phyloP scores from a whole-genome alignment of 78 protist genomes.

The Dictyostelium intermedium region DNA sequence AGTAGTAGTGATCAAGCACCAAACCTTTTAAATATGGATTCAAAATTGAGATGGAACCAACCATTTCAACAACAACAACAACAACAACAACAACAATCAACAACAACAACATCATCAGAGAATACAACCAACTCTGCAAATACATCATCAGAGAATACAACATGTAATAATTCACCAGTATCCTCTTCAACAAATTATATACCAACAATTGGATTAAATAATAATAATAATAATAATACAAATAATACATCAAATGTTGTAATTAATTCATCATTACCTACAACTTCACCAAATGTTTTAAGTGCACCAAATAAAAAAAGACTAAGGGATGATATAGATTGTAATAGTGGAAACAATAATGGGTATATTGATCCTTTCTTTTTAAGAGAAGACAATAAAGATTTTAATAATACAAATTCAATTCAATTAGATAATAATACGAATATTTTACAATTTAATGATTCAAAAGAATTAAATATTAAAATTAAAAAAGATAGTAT shows the following conservation, averaged over 20 bases:
- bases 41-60: conserved; percentile 24
- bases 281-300: conserved; percentile 19
- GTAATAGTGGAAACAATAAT: not conserved
- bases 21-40: not conserved
- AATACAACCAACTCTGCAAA: not conserved
- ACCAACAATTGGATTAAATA: not conserved
- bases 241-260: not conserved
- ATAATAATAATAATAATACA: not conserved
- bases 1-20: not conserved
- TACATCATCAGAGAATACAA: conserved; percentile 14
- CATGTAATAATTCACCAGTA: conserved; percentile 41
- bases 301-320: conserved; percentile 38
- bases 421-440: not conserved
- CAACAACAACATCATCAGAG: not conserved
- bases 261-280: not conserved
- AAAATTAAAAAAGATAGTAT: conserved; percentile 16
- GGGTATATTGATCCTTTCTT: conserved; percentile 8
- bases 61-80: not conserved
- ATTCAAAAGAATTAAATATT: conserved; percentile 14
- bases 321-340: conserved; percentile 4
- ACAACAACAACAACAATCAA: too few relatives aligned
- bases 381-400: conserved; percentile 15
- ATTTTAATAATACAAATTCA: not conserved
- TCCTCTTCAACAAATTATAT: not conserved
- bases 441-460: not conserved